Conservation (phyloP, 108 stramenopile species). For the Cylindrotheca closterium region DNA sequence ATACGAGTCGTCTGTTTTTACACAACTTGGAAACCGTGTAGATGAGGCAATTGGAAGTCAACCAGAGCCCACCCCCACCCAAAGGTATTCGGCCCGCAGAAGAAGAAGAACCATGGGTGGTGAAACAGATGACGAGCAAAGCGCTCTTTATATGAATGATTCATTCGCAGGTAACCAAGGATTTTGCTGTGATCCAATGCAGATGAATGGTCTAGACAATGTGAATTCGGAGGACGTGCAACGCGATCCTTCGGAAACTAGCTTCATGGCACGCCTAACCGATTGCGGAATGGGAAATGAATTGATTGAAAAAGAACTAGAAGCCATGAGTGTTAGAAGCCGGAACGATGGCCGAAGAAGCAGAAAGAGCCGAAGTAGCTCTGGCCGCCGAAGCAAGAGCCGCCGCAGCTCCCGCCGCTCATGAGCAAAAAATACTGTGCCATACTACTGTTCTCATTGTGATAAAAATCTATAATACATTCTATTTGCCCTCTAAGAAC, state of each 20-base stretch:
- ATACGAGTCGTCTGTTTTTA: conserved; percentile 84
- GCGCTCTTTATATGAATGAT: too few relatives aligned
- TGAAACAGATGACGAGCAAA: too few relatives aligned
- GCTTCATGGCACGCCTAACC: neutral
- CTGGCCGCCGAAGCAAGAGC: neutral
- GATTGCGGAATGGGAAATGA: neutral
- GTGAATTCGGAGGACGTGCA: neutral
- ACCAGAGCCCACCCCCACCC: neutral
- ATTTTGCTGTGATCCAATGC: neutral
- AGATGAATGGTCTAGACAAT: neutral
- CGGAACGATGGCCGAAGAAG: neutral
- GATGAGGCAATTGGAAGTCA: neutral
- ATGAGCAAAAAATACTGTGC: too few relatives aligned
- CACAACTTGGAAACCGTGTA: conserved; percentile 46
- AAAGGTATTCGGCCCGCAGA: too few relatives aligned
- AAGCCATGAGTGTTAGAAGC: too few relatives aligned
- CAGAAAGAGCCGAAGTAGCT: neutral
- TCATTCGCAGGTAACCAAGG: too few relatives aligned
- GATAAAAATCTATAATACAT: too few relatives aligned
- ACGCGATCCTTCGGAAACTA: neutral
- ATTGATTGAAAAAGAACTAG: neutral
- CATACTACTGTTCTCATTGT: too few relatives aligned
- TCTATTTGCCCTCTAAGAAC: too few relatives aligned
- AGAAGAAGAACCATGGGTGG: too few relatives aligned
- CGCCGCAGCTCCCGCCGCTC: too few relatives aligned